Conservation (phyloP, 2,329 filamentous ascomycete genomes). For the Rasamsonia emersonii region DNA sequence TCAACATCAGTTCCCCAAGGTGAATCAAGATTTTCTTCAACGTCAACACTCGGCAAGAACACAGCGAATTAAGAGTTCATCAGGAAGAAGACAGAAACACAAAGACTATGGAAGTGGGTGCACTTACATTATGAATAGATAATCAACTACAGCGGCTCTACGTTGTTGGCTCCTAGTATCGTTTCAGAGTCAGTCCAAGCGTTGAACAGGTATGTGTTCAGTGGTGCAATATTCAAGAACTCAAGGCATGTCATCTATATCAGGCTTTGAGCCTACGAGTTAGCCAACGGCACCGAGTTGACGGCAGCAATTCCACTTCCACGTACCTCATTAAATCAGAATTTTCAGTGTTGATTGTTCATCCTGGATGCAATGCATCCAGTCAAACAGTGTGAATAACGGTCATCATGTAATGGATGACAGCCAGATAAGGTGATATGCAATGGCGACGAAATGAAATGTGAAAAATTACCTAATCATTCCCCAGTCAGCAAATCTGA, state of each 20-base stretch:
- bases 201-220: too few species aligned
- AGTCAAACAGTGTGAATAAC: conserved; percentile 66
- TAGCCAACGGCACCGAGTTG: conserved; percentile 10
- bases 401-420: conserved; percentile 52
- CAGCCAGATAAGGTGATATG: conserved; percentile 16
- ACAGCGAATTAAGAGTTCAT: conserved; percentile 57
- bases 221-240: too few species aligned
- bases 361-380: conserved; percentile 45
- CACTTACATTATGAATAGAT: too few species aligned
- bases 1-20: conserved; percentile 56
- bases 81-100: conserved; percentile 27
- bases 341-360: conserved; percentile 57
- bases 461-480: conserved; percentile 18
- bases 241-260: conserved; percentile 34
- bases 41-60: conserved; percentile 52
- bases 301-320: neutral
- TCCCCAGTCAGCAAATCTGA: neutral
- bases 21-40: conserved; percentile 53
- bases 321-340: conserved; percentile 63
- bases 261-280: conserved; percentile 28
- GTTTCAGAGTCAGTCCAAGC: too few species aligned
- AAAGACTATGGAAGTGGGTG: too few species aligned
- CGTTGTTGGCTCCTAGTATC: too few species aligned
- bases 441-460: conserved; percentile 7
- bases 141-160: neutral